Evolutionary conservation across 805 yeast genomes (phyloP).

Genomic region (Spathaspora girioi): DNA sequence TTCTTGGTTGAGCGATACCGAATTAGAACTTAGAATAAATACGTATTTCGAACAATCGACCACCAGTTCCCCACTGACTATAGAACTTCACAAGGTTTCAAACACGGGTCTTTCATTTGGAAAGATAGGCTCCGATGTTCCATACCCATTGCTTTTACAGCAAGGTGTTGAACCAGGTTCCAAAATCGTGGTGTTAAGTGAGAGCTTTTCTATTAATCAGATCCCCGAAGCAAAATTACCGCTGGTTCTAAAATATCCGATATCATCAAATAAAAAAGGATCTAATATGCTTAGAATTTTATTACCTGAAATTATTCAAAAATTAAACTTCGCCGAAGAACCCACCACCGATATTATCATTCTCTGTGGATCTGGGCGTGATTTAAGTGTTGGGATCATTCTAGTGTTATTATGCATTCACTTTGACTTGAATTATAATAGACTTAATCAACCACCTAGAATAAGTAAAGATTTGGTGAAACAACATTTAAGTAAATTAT

Average conservation of each 20-base stretch:
- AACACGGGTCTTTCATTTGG: conserved; percentile 29
- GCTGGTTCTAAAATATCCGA: conserved; percentile 11
- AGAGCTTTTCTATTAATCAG: conserved; percentile 4
- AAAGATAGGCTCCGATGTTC: conserved; percentile 13
- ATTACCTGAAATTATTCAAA: conserved; percentile 41
- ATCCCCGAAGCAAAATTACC: conserved; percentile 5
- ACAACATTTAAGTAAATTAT: conserved; percentile 50
- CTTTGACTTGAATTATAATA: conserved; percentile 42
- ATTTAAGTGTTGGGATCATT: conserved; percentile 60
- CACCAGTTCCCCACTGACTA: not conserved
- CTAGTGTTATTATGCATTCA: conserved; percentile 48
- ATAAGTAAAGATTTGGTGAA: conserved; percentile 51
- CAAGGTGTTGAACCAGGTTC: conserved; percentile 4
- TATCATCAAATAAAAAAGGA: conserved; percentile 55
- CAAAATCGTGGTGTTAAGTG: conserved; percentile 23
- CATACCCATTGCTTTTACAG: conserved; percentile 5
- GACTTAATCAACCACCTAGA: conserved; percentile 8
- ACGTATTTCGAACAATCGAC: conserved; percentile 6
- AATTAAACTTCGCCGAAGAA: conserved; percentile 7
- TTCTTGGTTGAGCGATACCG: conserved; percentile 20
- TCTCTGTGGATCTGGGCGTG: conserved; percentile 62
- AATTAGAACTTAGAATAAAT: conserved; percentile 16
- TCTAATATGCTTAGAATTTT: conserved; percentile 53
- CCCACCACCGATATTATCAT: conserved; percentile 37
- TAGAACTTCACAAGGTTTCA: conserved; percentile 1